These are phyloP conservation scores for Austroboletus sp. DNA, from an alignment of 1,284 basidiomycete species.

Conservation along the genomic window DNA sequence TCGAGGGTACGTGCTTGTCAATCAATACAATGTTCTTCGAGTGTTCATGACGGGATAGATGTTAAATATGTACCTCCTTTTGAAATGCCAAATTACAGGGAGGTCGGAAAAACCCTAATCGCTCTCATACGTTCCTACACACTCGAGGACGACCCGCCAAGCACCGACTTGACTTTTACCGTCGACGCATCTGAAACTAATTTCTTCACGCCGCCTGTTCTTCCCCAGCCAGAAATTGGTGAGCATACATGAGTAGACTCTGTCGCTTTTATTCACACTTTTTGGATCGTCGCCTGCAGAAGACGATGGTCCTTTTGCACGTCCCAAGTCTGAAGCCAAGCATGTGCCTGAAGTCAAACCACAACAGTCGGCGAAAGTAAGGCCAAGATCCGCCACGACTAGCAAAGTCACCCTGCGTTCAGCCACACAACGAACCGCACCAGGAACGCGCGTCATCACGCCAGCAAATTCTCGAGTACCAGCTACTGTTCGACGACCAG, in stretches of 20 bases:
- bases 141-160: constrained; percentile 33
- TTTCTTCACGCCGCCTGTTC: constrained; percentile 15
- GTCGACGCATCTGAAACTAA: constrained; percentile 27
- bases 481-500: constrained; percentile 9
- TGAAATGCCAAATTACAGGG: constrained; percentile 51
- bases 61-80: constrained; percentile 49
- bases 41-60: constrained; percentile 32
- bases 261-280: background rate
- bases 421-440: constrained; percentile 5
- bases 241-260: constrained; percentile 1
- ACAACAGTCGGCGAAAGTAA: constrained; percentile 2
- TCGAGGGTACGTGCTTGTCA: constrained; percentile 42
- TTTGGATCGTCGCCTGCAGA: constrained; percentile 6
- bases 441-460: constrained; percentile 4
- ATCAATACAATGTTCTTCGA: background rate
- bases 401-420: constrained; percentile 7
- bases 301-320: constrained; percentile 28
- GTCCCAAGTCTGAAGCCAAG: constrained; percentile 6
- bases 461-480: constrained; percentile 7
- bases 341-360: constrained; percentile 7
- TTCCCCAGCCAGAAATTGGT: constrained; percentile 37
- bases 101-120: constrained; percentile 44
- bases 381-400: background rate
- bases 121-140: constrained; percentile 38
- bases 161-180: constrained; percentile 24